Evolutionary conservation across 495 filamentous ascomycete genomes (phyloP).

Genomic region (Tuber microsphaerosporum): DNA sequence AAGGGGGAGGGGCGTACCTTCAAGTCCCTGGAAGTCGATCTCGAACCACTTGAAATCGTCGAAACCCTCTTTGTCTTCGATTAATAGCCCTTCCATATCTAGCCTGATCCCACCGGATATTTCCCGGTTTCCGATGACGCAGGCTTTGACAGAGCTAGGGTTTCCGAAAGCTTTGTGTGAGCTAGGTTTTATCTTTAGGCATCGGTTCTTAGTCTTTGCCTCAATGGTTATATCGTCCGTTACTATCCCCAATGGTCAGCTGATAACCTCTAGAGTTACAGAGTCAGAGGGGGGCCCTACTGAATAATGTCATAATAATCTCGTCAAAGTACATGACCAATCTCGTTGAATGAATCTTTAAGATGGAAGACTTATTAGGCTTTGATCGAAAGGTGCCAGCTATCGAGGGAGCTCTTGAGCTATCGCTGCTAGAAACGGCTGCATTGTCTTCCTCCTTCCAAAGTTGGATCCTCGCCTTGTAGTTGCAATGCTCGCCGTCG

Average conservation of each 20-base stretch:
- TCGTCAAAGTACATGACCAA: slow-evolving; percentile 36
- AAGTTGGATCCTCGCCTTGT: slow-evolving; percentile 35
- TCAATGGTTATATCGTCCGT: slow-evolving; percentile 35
- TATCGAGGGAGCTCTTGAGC: neutral
- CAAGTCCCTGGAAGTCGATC: slow-evolving; percentile 31
- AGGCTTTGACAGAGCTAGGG: slow-evolving; percentile 28
- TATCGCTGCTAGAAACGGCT: neutral
- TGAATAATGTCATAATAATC: slow-evolving; percentile 26
- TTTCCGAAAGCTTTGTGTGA: slow-evolving; percentile 24
- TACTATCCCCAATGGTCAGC: slow-evolving; percentile 17
- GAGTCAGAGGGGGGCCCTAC: slow-evolving; percentile 1
- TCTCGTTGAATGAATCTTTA: slow-evolving; percentile 23
- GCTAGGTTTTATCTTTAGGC: slow-evolving; percentile 24
- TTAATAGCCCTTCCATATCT: slow-evolving; percentile 31
- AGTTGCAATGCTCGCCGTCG: slow-evolving; percentile 26
- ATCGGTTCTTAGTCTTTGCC: slow-evolving; percentile 6
- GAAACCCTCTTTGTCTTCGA: slow-evolving; percentile 26
- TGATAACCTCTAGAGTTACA: neutral
- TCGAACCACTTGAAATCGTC: slow-evolving; percentile 40
- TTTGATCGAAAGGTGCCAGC: slow-evolving; percentile 10
- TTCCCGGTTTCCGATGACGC: slow-evolving; percentile 26
- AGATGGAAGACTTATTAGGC: neutral
- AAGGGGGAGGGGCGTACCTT: slow-evolving; percentile 8
- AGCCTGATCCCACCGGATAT: slow-evolving; percentile 33
- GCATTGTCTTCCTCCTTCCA: slow-evolving; percentile 25